phyloP scores from a whole-genome alignment of 768 basidiomycete genomes.

The Rhodotorula toruloides region DNA sequence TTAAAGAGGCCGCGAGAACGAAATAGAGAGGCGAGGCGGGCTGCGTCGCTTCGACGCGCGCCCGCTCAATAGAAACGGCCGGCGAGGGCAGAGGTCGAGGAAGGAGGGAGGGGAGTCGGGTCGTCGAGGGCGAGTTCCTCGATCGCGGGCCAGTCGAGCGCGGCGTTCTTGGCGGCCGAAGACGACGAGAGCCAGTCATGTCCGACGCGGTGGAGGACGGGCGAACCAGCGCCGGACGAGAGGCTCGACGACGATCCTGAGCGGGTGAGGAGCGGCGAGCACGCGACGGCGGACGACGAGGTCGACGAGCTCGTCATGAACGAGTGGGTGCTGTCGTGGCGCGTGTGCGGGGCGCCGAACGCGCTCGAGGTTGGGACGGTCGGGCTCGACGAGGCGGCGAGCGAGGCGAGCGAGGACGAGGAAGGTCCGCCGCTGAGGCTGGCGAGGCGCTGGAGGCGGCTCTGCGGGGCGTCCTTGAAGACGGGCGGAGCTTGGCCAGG shows the following conservation, averaged over 20 bases:
- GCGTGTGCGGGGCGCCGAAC: slow-evolving; percentile 8
- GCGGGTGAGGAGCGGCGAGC: slow-evolving; percentile 22
- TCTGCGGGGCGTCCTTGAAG: slow-evolving; percentile 27
- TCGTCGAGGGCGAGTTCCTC: slow-evolving; percentile 26
- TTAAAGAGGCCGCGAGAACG: neutral
- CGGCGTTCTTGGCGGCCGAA: neutral
- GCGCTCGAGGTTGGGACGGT: neutral
- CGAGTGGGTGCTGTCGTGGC: slow-evolving; percentile 18
- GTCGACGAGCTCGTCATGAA: slow-evolving; percentile 14
- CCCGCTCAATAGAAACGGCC: too few species aligned
- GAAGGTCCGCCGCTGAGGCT: slow-evolving; percentile 5
- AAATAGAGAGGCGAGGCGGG: neutral
- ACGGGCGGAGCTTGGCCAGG: slow-evolving; percentile 29
- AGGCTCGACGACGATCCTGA: slow-evolving; percentile 22
- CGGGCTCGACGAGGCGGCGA: neutral
- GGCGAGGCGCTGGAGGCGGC: slow-evolving; percentile 28
- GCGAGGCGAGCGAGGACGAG: neutral
- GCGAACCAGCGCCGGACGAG: slow-evolving; percentile 8
- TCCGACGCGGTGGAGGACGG: slow-evolving; percentile 26
- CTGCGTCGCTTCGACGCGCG: neutral
- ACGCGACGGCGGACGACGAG: slow-evolving; percentile 1
- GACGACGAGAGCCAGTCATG: slow-evolving; percentile 12
- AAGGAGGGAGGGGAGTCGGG: neutral
- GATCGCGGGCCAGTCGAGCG: slow-evolving; percentile 26
- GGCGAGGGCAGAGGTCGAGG: neutral